Conservation (phyloP, 768 basidiomycete species). For the Dacryopinax spathularia region DNA sequence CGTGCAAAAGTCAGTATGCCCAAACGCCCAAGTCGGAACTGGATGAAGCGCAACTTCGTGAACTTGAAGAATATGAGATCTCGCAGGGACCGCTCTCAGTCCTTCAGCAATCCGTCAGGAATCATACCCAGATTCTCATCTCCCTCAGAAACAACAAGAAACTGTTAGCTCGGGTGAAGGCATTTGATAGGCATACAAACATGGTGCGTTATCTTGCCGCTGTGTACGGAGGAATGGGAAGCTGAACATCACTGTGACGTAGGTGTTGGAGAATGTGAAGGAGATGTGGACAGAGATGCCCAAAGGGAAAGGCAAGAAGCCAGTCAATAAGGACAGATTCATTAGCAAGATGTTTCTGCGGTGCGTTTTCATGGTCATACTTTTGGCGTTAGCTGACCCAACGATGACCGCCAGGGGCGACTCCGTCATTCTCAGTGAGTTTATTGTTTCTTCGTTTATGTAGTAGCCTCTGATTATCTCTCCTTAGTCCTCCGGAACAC, state of each 20-base stretch:
- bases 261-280: constrained; percentile 97
- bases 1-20: constrained; percentile 98
- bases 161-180: constrained; percentile 86
- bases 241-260: constrained; percentile 9
- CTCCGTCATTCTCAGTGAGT: constrained; percentile 84
- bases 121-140: constrained; percentile 94
- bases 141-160: constrained; percentile 98
- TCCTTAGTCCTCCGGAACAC: constrained; percentile 20
- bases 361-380: constrained; percentile 29
- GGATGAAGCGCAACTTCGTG: constrained; percentile 89
- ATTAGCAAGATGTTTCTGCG: constrained; percentile 98
- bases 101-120: constrained; percentile 91
- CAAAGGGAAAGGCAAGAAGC: constrained; percentile 97
- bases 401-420: constrained; percentile 51
- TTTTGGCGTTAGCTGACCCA: constrained; percentile 1
- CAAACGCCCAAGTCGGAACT: constrained; percentile 94
- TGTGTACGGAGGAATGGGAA: constrained; percentile 6
- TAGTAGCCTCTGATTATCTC: background rate
- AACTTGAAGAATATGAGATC: constrained; percentile 96
- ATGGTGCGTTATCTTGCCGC: constrained; percentile 48
- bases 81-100: constrained; percentile 95
- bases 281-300: constrained; percentile 99
- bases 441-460: background rate
- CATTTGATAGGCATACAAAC: constrained; percentile 96
- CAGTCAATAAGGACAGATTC: constrained; percentile 97